Evolutionary conservation across 371 early-diverging fungal genomes (phyloP).

Genomic region (Lichtheimia ramosa): DNA sequence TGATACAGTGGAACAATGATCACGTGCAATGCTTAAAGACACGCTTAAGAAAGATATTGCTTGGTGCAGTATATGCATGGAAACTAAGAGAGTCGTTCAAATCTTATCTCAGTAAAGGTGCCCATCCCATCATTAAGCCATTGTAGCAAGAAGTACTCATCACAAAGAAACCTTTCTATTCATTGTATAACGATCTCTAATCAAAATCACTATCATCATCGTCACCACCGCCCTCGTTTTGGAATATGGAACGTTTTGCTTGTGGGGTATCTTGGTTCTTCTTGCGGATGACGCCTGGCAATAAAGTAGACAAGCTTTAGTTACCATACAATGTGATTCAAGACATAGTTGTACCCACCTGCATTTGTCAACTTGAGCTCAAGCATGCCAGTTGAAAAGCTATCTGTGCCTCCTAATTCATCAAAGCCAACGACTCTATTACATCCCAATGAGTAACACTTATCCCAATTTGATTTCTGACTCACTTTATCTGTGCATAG

Average conservation of each 20-base stretch:
- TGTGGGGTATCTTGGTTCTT: slow-evolving; percentile 17
- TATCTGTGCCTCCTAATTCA: slow-evolving; percentile 86
- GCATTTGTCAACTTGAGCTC: slow-evolving; percentile 74
- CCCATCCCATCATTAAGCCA: no score
- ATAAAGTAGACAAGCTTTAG: background rate
- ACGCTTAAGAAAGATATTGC: no score
- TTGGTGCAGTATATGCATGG: no score
- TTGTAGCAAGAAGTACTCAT: no score
- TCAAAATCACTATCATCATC: slow-evolving; percentile 37
- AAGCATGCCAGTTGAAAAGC: slow-evolving; percentile 77
- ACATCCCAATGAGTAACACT: slow-evolving; percentile 1
- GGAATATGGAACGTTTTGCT: slow-evolving; percentile 37
- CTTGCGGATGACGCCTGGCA: slow-evolving; percentile 5
- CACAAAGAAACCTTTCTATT: no score
- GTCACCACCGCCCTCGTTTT: slow-evolving; percentile 11
- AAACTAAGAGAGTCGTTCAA: no score
- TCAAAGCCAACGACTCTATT: slow-evolving; percentile 92
- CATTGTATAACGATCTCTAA: no score
- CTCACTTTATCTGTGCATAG: slow-evolving; percentile 35
- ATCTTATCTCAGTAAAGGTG: no score
- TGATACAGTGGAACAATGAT: no score
- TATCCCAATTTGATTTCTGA: background rate
- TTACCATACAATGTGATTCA: background rate
- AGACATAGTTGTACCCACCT: slow-evolving; percentile 28
- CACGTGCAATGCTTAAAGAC: no score